A percentile compares a stretch with the other conserved stretches of the same genome.
These are phyloP conservation scores for thale cress (Arabidopsis thaliana) DNA, from an alignment of 345 rosid species.

Conservation along the genomic window TAIR10.1 NC_003074.8:22417501-22418000, in stretches of 20 bases:
- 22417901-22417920: not conserved
- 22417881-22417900: not conserved
- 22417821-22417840: not conserved
- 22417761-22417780: not conserved
- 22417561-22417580: not conserved
- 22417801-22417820: not conserved
- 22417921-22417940: not conserved
- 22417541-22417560: slow-evolving; percentile 25
- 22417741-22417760: not conserved
- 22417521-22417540: slow-evolving; percentile 3
- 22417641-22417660: not conserved
- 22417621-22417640: not conserved
- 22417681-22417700: not conserved
- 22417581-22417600: not conserved
- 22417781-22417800: not conserved
- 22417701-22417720: not conserved
- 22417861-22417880: not conserved
- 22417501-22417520: slow-evolving; percentile 22
- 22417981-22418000: not conserved
- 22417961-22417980: not conserved
- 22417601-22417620: not conserved
- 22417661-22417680: not conserved
- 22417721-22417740: not conserved
- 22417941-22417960: not conserved
- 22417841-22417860: not conserved